Evolutionary conservation across 768 basidiomycete species (phyloP).

Genomic region (Serendipita indica): DNA sequence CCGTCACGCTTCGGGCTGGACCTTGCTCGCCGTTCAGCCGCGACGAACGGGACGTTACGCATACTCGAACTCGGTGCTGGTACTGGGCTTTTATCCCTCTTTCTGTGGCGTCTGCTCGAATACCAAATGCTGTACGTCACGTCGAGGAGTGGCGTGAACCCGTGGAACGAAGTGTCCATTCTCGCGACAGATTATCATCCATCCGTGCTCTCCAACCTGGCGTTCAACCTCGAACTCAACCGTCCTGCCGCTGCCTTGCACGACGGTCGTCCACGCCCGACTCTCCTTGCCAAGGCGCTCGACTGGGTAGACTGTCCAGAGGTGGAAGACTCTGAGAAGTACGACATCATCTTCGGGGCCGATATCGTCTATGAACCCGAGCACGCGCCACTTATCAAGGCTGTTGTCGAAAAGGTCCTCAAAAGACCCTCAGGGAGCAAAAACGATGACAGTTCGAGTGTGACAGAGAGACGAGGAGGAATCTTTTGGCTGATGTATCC

Average conservation of each 20-base stretch:
- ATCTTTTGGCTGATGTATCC: conserved; percentile 66
- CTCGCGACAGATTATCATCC: conserved; percentile 69
- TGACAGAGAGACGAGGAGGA: conserved; percentile 21
- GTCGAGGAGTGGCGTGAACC: conserved; percentile 17
- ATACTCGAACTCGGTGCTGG: conserved; percentile 77
- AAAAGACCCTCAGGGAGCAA: conserved; percentile 13
- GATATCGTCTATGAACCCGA: conserved; percentile 63
- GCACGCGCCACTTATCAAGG: conserved; percentile 55
- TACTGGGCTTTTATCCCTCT: conserved; percentile 69
- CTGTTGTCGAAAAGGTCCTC: conserved; percentile 42
- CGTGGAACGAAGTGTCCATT: conserved; percentile 18
- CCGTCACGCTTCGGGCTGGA: conserved; percentile 31
- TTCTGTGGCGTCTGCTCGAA: conserved; percentile 35
- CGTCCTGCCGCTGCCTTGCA: conserved; percentile 17
- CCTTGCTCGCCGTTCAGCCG: conserved; percentile 16
- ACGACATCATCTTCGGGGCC: conserved; percentile 62
- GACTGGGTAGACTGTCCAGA: conserved; percentile 46
- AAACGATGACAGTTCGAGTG: background rate
- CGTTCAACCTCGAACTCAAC: conserved; percentile 43
- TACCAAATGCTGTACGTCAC: conserved; percentile 9
- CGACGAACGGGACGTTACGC: conserved; percentile 21
- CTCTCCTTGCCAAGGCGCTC: conserved; percentile 22
- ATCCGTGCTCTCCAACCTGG: conserved; percentile 55
- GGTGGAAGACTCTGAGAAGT: conserved; percentile 27
- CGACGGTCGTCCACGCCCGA: background rate